A percentile compares a stretch with the other conserved stretches of the same genome.
Conservation (phyloP, 2,329 filamentous ascomycete species). For the Geosmithia morbida region DNA sequence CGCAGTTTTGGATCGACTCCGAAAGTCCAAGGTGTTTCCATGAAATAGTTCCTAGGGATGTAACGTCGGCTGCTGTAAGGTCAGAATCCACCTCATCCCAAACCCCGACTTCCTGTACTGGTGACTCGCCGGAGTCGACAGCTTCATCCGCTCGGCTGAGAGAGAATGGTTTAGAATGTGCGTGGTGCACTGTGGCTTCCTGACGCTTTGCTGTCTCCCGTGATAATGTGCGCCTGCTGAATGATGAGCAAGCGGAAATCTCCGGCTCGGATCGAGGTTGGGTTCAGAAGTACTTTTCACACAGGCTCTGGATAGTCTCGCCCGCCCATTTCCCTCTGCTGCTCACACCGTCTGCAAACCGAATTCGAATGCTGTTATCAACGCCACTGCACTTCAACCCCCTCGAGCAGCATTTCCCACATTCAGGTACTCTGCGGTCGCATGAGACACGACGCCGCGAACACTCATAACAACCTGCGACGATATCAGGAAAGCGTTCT, state of each 20-base stretch:
- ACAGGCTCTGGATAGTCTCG: not conserved
- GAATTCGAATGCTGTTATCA: constrained; percentile 8
- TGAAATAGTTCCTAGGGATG: not conserved
- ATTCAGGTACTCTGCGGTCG: constrained; percentile 14
- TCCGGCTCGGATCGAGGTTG: no score
- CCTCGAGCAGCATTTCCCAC: constrained; percentile 15
- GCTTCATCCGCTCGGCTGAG: no score
- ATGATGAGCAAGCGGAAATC: no score
- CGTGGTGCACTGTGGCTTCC: no score
- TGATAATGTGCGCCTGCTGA: no score
- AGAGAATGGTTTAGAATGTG: no score
- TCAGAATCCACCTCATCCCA: not conserved
- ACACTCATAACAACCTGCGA: constrained; percentile 19
- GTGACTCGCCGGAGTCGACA: no score
- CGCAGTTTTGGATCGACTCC: not conserved
- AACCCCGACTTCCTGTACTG: no score
- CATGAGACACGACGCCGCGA: constrained; percentile 19
- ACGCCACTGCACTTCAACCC: constrained; percentile 15
- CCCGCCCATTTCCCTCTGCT: not conserved
- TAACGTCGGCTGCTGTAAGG: not conserved
- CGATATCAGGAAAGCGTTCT: no score
- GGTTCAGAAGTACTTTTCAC: not conserved
- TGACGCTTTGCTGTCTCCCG: no score
- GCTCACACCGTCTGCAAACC: constrained; percentile 9
- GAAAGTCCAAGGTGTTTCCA: not conserved